These are phyloP conservation scores for Fusarium ramigenum DNA, from an alignment of 2,329 filamentous ascomycete genomes.

Conservation along the genomic window DNA sequence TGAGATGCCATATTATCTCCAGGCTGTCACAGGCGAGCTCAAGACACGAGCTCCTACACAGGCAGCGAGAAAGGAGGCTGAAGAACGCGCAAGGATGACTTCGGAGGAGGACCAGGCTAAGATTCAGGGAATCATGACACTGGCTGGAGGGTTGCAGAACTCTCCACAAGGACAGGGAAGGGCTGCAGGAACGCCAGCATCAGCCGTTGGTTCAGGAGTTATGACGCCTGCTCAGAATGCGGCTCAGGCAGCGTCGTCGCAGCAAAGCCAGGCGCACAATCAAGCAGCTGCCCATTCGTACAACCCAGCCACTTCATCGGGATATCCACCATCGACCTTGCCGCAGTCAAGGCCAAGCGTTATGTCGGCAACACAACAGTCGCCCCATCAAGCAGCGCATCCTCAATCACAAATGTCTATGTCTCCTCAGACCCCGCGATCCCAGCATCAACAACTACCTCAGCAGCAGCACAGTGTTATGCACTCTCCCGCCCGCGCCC, in stretches of 20 bases:
- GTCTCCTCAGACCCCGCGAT: constrained; percentile 43
- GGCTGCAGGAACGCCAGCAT: constrained; percentile 36
- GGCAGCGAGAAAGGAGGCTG: constrained; percentile 74
- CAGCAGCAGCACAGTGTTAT: constrained; percentile 33
- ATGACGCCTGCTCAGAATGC: constrained; percentile 48
- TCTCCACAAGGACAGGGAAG: constrained; percentile 46
- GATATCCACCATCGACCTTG: constrained; percentile 42
- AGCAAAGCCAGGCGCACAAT: constrained; percentile 29
- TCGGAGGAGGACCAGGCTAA: constrained; percentile 69
- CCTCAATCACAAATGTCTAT: constrained; percentile 43
- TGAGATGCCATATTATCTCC: constrained; percentile 87
- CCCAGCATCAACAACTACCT: constrained; percentile 32
- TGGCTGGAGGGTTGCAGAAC: constrained; percentile 63
- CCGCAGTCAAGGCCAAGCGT: constrained; percentile 41
- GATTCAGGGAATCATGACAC: constrained; percentile 67
- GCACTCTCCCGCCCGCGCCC: constrained; percentile 37
- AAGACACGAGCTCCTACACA: constrained; percentile 84
- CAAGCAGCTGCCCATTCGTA: constrained; percentile 26
- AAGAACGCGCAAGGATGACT: constrained; percentile 67
- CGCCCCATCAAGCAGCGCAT: constrained; percentile 36
- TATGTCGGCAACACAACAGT: constrained; percentile 46
- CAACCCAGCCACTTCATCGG: constrained; percentile 32
- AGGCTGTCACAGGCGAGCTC: constrained; percentile 88
- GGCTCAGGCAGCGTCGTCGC: constrained; percentile 41
- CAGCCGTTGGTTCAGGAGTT: constrained; percentile 42